A percentile compares a stretch with the other conserved stretches of the same genome.
Conservation (phyloP, 805 yeast genomes). For the Dipodascus geniculatus region DNA sequence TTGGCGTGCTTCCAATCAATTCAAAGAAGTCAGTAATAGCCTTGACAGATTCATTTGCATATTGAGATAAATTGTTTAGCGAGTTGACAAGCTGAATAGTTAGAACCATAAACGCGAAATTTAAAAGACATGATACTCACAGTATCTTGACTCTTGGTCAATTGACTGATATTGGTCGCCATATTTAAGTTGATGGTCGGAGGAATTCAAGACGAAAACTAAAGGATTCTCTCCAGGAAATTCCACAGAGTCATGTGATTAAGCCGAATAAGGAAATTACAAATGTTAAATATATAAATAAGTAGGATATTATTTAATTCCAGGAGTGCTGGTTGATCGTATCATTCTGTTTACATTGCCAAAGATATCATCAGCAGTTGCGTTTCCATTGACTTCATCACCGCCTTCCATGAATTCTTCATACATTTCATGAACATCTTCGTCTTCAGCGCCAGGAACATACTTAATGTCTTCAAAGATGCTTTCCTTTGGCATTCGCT, state of each 20-base stretch:
- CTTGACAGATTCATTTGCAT: constrained; percentile 75
- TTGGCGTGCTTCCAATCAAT: constrained; percentile 27
- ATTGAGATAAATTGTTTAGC: constrained; percentile 68
- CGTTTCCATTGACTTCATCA: constrained; percentile 5
- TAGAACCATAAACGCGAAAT: background rate
- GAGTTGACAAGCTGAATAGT: constrained; percentile 52
- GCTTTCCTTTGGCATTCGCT: constrained; percentile 56
- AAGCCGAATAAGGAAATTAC: too few relatives aligned
- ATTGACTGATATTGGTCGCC: background rate
- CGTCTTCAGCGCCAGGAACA: constrained; percentile 30
- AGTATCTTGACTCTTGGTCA: background rate
- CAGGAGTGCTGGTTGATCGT: background rate
- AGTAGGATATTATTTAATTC: background rate
- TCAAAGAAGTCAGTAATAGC: constrained; percentile 72
- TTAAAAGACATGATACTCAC: background rate
- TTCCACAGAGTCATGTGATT: background rate
- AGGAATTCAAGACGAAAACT: too few relatives aligned
- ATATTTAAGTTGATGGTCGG: background rate
- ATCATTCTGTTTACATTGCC: background rate
- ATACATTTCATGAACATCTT: constrained; percentile 25
- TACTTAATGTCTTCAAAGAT: constrained; percentile 40
- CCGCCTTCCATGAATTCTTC: constrained; percentile 2
- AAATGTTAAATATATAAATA: background rate
- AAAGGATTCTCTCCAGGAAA: too few relatives aligned
- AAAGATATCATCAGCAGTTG: constrained; percentile 2